Percentiles rank a stretch among this genome's conserved stretches.
Conservation (phyloP, 805 yeast species). For the Starmerella lactis-condensi region DNA sequence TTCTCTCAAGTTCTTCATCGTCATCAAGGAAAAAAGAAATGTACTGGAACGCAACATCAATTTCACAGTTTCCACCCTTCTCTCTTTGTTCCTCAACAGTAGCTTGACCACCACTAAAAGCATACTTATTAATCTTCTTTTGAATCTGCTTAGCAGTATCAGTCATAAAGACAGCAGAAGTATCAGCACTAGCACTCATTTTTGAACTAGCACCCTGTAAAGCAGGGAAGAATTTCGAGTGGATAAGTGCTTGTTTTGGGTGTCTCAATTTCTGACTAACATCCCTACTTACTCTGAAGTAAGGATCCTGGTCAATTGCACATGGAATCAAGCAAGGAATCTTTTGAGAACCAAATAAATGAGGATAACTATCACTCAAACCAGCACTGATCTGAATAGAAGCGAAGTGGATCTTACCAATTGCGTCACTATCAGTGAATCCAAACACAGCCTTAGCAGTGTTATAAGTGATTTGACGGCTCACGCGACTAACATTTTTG, state of each 20-base stretch:
- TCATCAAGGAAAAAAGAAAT: slow-evolving; percentile 77
- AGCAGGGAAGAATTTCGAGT: slow-evolving; percentile 95
- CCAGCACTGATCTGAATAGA: slow-evolving; percentile 92
- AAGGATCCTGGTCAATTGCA: slow-evolving; percentile 98
- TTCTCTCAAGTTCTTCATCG: slow-evolving; percentile 51
- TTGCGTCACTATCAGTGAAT: slow-evolving; percentile 81
- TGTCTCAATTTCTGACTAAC: slow-evolving; percentile 86
- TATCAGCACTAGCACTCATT: slow-evolving; percentile 89
- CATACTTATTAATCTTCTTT: slow-evolving; percentile 89
- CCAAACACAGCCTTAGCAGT: slow-evolving; percentile 96
- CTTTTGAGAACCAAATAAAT: slow-evolving; percentile 70
- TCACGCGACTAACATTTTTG: slow-evolving; percentile 79
- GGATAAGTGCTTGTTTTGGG: slow-evolving; percentile 79
- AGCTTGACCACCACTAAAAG: slow-evolving; percentile 85
- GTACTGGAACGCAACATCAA: slow-evolving; percentile 90
- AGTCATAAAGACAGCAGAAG: slow-evolving; percentile 86
- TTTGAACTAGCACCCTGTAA: slow-evolving; percentile 89
- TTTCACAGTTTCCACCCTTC: slow-evolving; percentile 84
- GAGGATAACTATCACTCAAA: slow-evolving; percentile 91
- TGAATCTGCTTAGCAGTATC: slow-evolving; percentile 83
- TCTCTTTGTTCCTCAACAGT: slow-evolving; percentile 78
- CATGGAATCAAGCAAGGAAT: slow-evolving; percentile 96
- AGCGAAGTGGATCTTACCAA: slow-evolving; percentile 89
- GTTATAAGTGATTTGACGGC: slow-evolving; percentile 91
- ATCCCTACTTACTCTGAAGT: slow-evolving; percentile 91